Evolutionary conservation across 139 green algal genomes (phyloP), one percentile per base, ranked within the genome.

Genomic region (Haematococcus lacustris): DNA sequence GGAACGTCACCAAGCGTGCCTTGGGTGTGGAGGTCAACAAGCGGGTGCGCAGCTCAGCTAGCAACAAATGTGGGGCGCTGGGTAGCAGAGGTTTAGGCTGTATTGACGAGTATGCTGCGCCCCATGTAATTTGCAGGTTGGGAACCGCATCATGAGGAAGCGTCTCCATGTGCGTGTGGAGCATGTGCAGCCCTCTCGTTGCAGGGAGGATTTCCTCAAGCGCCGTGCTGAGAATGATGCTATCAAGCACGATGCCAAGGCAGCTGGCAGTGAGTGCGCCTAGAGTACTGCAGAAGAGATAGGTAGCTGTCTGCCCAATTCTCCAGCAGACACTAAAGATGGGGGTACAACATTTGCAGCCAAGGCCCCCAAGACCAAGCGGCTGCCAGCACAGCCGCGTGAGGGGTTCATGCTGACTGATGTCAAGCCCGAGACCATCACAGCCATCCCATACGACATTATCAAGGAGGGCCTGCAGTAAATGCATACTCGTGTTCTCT

Each of bases 1-100:
- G 95, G 95, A 98, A 99, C 83, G 91, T 98, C 65, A 98, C 95
- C 76, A 98, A 98, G 91, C 89, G 93, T 33, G 90, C 95, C 37
- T 74, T 99, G 4, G 95, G 95, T 73, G 95, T 99, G 66, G 93
- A 98, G 85, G 73, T 99, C 72, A 94, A 97, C 88, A 99, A 99
- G 91, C 78, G 88, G 85, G 93, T 97, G 68, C 59, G 80, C 23
- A n/a, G n/a, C n/a, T n/a, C n/a, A n/a, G n/a, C n/a, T n/a, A n/a
- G n/a, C n/a, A n/a, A n/a, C n/a, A n/a, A n/a, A n/a, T n/a, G n/a
- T n/a, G n/a, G n/a, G n/a, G n/a, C n/a, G n/a, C n/a, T n/a, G n/a
- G n/a, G n/a, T n/a, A n/a, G n/a, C n/a, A n/a, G n/a, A n/a, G n/a
- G n/a, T n/a, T n/a, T n/a, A n/a, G n/a, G n/a, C n/a, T n/a, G n/a